Percentiles rank a stretch among this genome's conserved stretches.
These are phyloP conservation scores for Claviceps fusiformis DNA, from an alignment of 2,329 filamentous ascomycete species.

Conservation along the genomic window DNA sequence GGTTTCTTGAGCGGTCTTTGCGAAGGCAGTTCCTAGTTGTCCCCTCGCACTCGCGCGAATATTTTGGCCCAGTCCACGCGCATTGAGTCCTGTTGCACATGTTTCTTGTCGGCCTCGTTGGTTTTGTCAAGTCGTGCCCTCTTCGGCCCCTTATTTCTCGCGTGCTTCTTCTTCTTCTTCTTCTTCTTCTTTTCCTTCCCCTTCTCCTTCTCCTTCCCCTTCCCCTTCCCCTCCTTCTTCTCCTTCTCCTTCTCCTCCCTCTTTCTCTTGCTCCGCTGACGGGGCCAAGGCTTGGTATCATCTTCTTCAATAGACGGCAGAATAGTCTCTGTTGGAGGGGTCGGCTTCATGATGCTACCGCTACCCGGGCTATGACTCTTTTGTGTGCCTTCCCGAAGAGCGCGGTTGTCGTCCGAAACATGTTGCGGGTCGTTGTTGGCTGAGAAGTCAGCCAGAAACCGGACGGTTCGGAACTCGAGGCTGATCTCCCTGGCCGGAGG, in stretches of 20 bases:
- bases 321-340: neutral
- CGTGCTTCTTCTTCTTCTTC: neutral
- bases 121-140: neutral
- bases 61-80: neutral
- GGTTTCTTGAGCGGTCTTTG: neutral
- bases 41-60: neutral
- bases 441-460: neutral
- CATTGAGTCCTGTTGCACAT: no score
- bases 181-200: neutral
- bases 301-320: neutral
- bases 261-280: neutral
- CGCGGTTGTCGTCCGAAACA: neutral
- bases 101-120: neutral
- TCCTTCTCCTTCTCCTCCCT: neutral
- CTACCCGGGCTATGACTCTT: neutral
- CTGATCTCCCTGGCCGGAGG: neutral
- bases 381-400: neutral
- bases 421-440: neutral
- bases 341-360: neutral
- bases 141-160: no score
- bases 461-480: neutral
- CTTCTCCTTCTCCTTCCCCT: no score
- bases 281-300: neutral
- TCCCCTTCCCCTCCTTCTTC: neutral
- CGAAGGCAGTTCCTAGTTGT: neutral